Percentiles rank a stretch among this genome's conserved stretches.
phyloP scores from a whole-genome alignment of 108 stramenopile species.

The Skeletonema grethae region DNA sequence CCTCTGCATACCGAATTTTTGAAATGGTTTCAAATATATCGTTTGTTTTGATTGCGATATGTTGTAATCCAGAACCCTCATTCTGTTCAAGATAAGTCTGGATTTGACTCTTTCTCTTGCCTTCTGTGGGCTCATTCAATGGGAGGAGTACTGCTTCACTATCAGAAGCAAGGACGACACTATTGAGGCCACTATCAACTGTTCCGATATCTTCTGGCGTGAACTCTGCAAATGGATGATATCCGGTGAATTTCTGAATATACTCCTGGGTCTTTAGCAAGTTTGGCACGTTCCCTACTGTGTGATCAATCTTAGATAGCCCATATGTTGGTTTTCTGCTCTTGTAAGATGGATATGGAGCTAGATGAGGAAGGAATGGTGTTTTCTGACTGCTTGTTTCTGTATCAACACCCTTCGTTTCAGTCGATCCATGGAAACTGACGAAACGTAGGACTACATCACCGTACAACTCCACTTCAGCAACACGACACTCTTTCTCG shows the following conservation, averaged over 20 bases:
- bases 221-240: conserved; percentile 90
- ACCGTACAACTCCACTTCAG: conserved; percentile 62
- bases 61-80: conserved; percentile 86
- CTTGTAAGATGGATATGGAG: conserved; percentile 40
- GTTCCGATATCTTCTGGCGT: conserved; percentile 87
- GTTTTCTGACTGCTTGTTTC: not conserved
- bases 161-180: conserved; percentile 73
- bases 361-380: conserved; percentile 65
- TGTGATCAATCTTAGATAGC: conserved; percentile 64
- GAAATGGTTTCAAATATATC: conserved; percentile 81
- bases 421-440: conserved; percentile 21
- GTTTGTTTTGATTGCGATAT: conserved; percentile 81
- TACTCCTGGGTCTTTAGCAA: conserved; percentile 48
- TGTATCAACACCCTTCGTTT: not conserved
- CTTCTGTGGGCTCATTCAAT: conserved; percentile 83
- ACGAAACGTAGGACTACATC: conserved; percentile 68
- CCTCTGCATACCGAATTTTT: conserved; percentile 61
- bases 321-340: conserved; percentile 41
- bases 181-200: conserved; percentile 83
- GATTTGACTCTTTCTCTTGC: conserved; percentile 72
- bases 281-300: conserved; percentile 75
- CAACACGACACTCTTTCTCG: conserved; percentile 44
- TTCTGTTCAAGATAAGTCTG: conserved; percentile 89
- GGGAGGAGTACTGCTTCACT: conserved; percentile 76
- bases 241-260: conserved; percentile 64